phyloP scores from a whole-genome alignment of 192 early-diverging fungal genomes.

The Backusella liffmaniae region DNA sequence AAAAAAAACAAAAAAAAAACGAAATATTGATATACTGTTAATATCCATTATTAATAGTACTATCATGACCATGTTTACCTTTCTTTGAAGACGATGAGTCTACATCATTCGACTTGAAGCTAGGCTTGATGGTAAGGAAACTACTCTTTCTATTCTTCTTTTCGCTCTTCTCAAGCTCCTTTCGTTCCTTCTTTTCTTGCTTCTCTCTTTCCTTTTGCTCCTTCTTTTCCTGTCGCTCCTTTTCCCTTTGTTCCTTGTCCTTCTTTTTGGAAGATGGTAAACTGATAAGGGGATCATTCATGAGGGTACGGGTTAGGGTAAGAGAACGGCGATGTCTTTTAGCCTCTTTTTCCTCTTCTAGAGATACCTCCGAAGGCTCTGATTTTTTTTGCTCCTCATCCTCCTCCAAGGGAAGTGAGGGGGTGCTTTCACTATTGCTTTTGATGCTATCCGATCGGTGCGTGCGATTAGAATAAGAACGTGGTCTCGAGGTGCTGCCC shows the following conservation, averaged over 20 bases:
- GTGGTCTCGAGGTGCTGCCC: background rate
- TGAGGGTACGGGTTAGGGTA: background rate
- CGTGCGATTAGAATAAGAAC: background rate
- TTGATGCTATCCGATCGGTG: background rate
- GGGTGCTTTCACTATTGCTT: background rate
- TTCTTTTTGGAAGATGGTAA: background rate
- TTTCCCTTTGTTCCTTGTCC: constrained; percentile 9
- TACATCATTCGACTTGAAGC: background rate
- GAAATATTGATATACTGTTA: too few species aligned
- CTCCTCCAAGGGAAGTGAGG: background rate
- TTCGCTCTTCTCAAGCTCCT: background rate
- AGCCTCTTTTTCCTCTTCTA: background rate
- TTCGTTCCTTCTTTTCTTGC: background rate
- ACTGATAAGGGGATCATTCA: constrained; percentile 10
- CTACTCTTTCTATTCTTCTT: background rate
- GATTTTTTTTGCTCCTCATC: background rate
- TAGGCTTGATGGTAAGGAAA: background rate
- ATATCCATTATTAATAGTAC: too few species aligned
- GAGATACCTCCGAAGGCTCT: background rate
- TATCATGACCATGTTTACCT: background rate
- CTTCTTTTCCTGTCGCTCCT: background rate
- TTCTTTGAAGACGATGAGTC: background rate
- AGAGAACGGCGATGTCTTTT: background rate
- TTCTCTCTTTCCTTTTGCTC: background rate
- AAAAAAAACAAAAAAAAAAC: background rate